Conservation (phyloP, 2,329 filamentous ascomycete genomes). For the Xylariaceae sp. region DNA sequence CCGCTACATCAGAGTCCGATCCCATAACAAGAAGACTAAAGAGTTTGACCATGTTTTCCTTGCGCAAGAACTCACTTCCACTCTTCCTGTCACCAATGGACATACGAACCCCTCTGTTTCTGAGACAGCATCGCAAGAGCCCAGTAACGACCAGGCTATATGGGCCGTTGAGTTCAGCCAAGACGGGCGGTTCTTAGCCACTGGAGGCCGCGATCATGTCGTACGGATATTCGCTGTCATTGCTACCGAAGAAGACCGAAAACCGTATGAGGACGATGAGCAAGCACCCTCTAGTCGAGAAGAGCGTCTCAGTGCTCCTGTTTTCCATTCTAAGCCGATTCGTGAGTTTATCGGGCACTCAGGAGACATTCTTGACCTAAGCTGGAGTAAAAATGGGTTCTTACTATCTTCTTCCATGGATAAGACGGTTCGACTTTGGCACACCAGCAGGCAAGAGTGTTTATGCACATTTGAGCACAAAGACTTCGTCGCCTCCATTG, state of each 20-base stretch:
- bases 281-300: constrained; percentile 42
- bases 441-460: constrained; percentile 79
- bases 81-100: constrained; percentile 30
- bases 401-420: constrained; percentile 96
- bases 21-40: constrained; percentile 74
- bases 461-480: constrained; percentile 92
- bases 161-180: constrained; percentile 94
- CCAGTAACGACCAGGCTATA: constrained; percentile 47
- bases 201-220: constrained; percentile 84
- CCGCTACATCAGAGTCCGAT: constrained; percentile 82
- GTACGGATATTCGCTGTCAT: constrained; percentile 89
- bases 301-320: constrained; percentile 78
- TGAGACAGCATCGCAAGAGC: constrained; percentile 29
- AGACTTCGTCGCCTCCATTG: constrained; percentile 91
- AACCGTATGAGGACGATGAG: constrained; percentile 69
- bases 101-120: constrained; percentile 17
- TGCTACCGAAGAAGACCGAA: constrained; percentile 75
- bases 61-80: constrained; percentile 81
- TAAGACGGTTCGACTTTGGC: constrained; percentile 93
- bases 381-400: constrained; percentile 99
- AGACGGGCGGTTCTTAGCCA: constrained; percentile 86
- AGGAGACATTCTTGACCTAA: constrained; percentile 83
- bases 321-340: constrained; percentile 77
- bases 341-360: constrained; percentile 81
- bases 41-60: constrained; percentile 88